Evolutionary conservation across 2,329 filamentous ascomycete species (phyloP).

Genomic region (Raffaelea arxii): DNA sequence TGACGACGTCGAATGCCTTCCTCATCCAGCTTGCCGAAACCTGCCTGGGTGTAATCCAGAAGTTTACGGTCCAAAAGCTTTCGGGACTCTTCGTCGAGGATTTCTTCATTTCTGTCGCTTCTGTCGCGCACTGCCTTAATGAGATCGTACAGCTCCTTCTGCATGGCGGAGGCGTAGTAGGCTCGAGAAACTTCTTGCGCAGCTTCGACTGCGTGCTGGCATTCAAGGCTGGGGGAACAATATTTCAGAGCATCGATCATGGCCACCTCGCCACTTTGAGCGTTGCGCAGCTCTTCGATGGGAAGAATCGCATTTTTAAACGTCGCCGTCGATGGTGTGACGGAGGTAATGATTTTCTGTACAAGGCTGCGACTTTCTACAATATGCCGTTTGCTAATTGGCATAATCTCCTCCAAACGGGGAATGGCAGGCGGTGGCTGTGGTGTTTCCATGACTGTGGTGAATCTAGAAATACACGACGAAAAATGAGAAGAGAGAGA

Average conservation of each 20-base stretch:
- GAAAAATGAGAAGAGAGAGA: too few species aligned
- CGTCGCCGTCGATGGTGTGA: background rate
- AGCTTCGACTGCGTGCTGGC: background rate
- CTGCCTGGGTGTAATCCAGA: background rate
- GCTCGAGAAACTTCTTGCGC: background rate
- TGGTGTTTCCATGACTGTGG: too few species aligned
- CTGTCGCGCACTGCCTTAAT: background rate
- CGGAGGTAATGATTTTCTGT: background rate
- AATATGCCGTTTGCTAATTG: background rate
- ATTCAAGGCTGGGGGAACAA: background rate
- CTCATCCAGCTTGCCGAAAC: background rate
- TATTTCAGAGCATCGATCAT: background rate
- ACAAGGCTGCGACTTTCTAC: background rate
- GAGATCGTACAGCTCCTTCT: background rate
- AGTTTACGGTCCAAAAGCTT: background rate
- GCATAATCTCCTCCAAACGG: background rate
- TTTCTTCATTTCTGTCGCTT: too few species aligned
- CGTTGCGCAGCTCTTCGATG: background rate
- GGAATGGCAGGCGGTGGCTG: background rate
- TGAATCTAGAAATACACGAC: too few species aligned
- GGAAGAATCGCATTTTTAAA: background rate
- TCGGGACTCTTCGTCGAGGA: background rate
- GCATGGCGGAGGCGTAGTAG: background rate
- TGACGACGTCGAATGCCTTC: background rate
- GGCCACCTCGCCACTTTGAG: background rate